These are phyloP conservation scores for Didymella segeticola DNA, from an alignment of 2,329 filamentous ascomycete species.

Conservation along the genomic window DNA sequence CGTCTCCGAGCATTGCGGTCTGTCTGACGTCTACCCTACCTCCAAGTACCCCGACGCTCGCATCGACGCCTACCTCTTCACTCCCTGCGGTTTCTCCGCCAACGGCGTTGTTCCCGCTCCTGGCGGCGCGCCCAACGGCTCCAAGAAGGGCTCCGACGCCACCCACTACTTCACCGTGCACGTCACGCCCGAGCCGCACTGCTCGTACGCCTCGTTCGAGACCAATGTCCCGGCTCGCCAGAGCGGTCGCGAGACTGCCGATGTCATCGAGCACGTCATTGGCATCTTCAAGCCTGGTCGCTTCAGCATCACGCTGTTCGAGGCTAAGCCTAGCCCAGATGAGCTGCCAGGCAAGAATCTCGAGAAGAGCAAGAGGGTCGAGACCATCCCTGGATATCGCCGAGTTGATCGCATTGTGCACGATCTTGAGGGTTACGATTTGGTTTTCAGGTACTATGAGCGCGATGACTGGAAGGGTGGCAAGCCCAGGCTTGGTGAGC, in stretches of 20 bases:
- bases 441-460: conserved; percentile 97
- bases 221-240: conserved; percentile 94
- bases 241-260: conserved; percentile 84
- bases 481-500: conserved; percentile 67
- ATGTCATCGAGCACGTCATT: conserved; percentile 92
- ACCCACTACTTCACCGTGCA: conserved; percentile 97
- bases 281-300: conserved; percentile 96
- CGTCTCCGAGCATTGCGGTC: conserved; percentile 86
- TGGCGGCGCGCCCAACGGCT: conserved; percentile 52
- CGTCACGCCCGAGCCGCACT: conserved; percentile 95
- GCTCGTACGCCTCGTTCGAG: conserved; percentile 97
- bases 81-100: conserved; percentile 94
- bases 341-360: conserved; percentile 51
- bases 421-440: conserved; percentile 94
- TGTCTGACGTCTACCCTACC: conserved; percentile 86
- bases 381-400: conserved; percentile 83
- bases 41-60: conserved; percentile 89
- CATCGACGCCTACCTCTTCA: conserved; percentile 95
- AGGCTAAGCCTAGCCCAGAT: conserved; percentile 72
- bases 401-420: conserved; percentile 95
- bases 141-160: conserved; percentile 49
- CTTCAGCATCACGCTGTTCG: conserved; percentile 96
- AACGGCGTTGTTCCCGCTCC: conserved; percentile 92
- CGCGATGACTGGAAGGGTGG: conserved; percentile 79
- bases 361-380: conserved; percentile 62